Evolutionary conservation across 345 rosid species (phyloP), one percentile per base, ranked within the genome.

Genomic region (Physaria fendleri): DNA sequence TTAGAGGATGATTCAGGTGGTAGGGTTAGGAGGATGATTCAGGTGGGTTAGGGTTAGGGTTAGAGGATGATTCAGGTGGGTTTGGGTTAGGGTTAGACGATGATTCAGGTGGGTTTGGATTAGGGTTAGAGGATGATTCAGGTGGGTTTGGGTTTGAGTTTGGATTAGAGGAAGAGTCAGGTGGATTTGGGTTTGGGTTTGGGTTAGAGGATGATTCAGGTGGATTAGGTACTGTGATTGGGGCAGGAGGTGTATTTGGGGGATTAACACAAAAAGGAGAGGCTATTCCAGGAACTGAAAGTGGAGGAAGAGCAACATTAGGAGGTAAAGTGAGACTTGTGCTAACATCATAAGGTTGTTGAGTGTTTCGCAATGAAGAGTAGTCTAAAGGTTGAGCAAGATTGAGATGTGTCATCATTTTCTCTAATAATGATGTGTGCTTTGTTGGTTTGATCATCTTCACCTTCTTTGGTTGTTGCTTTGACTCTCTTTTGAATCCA

Each of bases 321-420:
- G 95, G 87, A 25, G 88, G 79, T 53, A 84, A 52, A 59, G 79
- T 56, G 56, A 78, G 79, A 13, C 85, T 84, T 20, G 95, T 76
- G 51, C 77, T 74, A 12, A 84, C 80, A 23, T 63, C 75, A 28
- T 79, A 71, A 11, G 90, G 81, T 60, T 73, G 81, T 60, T 73
- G 62, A 12, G 81, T 51, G 32, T 79, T 84, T 12, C 76, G 50
- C 29, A 50, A 34, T 44, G 61, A 15, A 23, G 71, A 64, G 62
- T 74, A 55, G 25, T 71, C 84, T 61, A 70, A 64, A 10, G 83
- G 76, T 59, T 81, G 69, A 68, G 75, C 74, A 49, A 65, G 65
- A 65, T 76, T 58, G 67, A 78, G 66, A 39, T 56, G 65, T 70
- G 69, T 76, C 79, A 63, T 79, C 58, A 52, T 76, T 52, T 66